Base-by-base conservation (phyloP, 169 alveolate genomes). In the Cryptosporidium tyzzeri region DNA sequence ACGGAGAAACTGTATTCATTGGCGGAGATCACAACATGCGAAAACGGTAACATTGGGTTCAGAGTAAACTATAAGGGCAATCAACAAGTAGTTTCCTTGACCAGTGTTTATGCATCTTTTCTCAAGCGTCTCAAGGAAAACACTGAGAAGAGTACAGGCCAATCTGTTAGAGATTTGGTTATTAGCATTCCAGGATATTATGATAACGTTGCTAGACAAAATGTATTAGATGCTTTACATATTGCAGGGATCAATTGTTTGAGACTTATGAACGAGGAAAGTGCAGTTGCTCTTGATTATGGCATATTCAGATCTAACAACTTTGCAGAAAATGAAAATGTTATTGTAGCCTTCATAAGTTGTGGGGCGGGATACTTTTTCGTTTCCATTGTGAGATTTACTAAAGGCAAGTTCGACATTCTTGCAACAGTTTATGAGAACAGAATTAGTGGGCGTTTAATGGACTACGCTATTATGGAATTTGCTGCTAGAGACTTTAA, bases 241-340 rank as follows among this genome's bases (percentile, higher is more conserved):
- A 96, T 98, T 23, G 98, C 99, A 18, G 98, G 97, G 18, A 93
- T 97, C 12, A 95, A 97, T 35, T 95, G 98, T 62, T 85, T 96
- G 44, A 94, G 99, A 70, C 86, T 98, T 39, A 93, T 98, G 68
- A 97, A 97, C 86, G 99, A 98, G 84, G 95, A 96, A 70, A 96
- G 99, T 67, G 99, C 99, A 1, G 96, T 97, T 70, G 98, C 99
- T 12, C 94, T 98, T 41, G 98, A 97, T 92, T 98, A 98, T 92
- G 99, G 99, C 3, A 96, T 98, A 87, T 97, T 97, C 92, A 95
- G 99, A 86, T 94, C 95, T 86, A 93, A 94, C 61, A 98, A 96
- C 80, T 97, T 98, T 68, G 96, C 94, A 55, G 97, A 96, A 23
- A 95, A 95, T 23, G 93, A 85, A 50, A 96, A 97, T 23, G 95